Evolutionary conservation across 1,284 basidiomycete species (phyloP).

Genomic region (Boletus smithii): DNA sequence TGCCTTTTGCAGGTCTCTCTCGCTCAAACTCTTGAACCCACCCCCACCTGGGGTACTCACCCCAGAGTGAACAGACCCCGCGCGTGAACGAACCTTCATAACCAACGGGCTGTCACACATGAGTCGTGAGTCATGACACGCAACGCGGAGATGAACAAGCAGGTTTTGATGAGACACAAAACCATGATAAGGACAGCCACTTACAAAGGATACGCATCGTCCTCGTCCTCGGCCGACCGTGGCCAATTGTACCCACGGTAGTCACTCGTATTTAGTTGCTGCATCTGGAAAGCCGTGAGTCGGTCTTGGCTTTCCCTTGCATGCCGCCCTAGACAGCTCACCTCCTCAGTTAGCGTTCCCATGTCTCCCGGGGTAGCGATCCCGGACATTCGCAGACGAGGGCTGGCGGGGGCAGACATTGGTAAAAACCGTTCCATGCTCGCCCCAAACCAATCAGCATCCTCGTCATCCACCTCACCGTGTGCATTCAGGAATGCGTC

Average conservation of each 20-base stretch:
- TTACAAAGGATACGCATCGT: conserved; percentile 88
- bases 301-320: not conserved
- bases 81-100: conserved; percentile 86
- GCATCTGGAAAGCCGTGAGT: conserved; percentile 58
- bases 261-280: conserved; percentile 80
- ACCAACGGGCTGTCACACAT: conserved; percentile 65
- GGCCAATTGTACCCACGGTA: conserved; percentile 81
- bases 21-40: conserved; percentile 72
- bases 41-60: conserved; percentile 86
- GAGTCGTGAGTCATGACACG: not conserved
- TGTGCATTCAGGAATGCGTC: conserved; percentile 75
- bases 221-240: conserved; percentile 69
- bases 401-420: conserved; percentile 84
- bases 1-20: conserved; percentile 78
- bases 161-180: conserved; percentile 13
- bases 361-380: conserved; percentile 88
- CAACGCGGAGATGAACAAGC: conserved; percentile 10
- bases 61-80: conserved; percentile 83
- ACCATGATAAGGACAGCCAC: conserved; percentile 30
- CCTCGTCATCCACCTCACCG: conserved; percentile 54
- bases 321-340: conserved; percentile 28
- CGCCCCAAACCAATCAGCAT: conserved; percentile 35
- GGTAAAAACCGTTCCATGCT: conserved; percentile 68
- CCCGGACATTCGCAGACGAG: conserved; percentile 67
- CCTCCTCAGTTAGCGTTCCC: conserved; percentile 92